phyloP scores from a whole-genome alignment of 2,329 filamentous ascomycete genomes.

The Fusarium fujikuroi region DNA sequence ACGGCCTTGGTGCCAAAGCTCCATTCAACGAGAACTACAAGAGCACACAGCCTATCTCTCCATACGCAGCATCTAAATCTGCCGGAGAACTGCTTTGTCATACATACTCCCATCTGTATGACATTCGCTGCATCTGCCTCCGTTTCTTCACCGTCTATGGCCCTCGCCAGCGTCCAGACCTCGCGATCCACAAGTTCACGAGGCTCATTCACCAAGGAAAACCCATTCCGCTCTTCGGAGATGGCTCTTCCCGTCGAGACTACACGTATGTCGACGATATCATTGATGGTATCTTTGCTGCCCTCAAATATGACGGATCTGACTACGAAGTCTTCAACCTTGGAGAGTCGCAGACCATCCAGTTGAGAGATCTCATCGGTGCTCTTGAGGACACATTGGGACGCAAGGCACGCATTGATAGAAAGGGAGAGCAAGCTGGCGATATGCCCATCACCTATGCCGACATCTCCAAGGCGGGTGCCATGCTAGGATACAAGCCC shows the following conservation, averaged over 20 bases:
- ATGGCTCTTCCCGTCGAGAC: background rate
- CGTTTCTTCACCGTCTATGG: conserved; percentile 21
- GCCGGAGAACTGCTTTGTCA: conserved; percentile 4
- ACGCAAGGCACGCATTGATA: background rate
- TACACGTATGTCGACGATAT: conserved; percentile 17
- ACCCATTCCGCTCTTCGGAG: conserved; percentile 7
- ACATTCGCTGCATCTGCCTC: conserved; percentile 14
- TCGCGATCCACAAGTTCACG: conserved; percentile 17
- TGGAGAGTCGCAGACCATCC: conserved; percentile 14
- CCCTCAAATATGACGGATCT: background rate
- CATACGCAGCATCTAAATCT: conserved; percentile 9
- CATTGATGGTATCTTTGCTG: background rate
- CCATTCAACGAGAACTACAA: conserved; percentile 10
- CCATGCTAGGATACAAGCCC: conserved; percentile 7
- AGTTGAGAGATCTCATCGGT: background rate
- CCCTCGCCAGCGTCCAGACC: conserved; percentile 7
- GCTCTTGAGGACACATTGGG: background rate
- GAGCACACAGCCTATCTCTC: background rate
- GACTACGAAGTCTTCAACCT: conserved; percentile 10
- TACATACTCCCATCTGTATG: conserved; percentile 8
- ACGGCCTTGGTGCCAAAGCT: conserved; percentile 3
- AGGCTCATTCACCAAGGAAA: conserved; percentile 14
- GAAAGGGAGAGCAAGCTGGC: conserved; percentile 1
- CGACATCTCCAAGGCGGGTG: conserved; percentile 4
- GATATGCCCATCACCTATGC: conserved; percentile 15